Evolutionary conservation across 177 flowering plant species (phyloP).

Genomic region (Telopea speciosissima): DNA sequence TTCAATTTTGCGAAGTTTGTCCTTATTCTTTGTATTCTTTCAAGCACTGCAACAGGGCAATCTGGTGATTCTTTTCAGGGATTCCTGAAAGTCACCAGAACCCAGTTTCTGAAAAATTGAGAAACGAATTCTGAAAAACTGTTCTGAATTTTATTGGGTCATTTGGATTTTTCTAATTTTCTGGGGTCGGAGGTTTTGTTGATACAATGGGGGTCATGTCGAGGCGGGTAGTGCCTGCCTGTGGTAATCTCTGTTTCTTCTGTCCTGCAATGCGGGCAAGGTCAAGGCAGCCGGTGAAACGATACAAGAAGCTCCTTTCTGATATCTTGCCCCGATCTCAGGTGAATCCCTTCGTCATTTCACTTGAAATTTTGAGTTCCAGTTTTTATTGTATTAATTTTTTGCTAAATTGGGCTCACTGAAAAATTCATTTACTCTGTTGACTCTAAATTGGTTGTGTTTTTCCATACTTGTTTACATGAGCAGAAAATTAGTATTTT

Average conservation of each 20-base stretch:
- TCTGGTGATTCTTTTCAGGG: background rate
- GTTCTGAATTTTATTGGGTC: background rate
- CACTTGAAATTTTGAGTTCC: background rate
- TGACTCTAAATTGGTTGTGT: background rate
- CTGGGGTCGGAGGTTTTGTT: constrained; percentile 4
- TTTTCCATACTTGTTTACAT: background rate
- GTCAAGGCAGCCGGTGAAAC: constrained; percentile 85
- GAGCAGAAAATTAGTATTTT: background rate
- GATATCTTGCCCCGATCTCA: constrained; percentile 70
- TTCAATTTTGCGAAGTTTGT: constrained; percentile 8
- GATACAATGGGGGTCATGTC: constrained; percentile 78
- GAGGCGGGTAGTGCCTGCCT: constrained; percentile 72
- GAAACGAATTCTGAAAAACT: background rate
- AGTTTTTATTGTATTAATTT: background rate
- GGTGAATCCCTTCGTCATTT: constrained; percentile 27
- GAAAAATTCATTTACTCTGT: background rate
- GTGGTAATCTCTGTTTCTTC: constrained; percentile 76
- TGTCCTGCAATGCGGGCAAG: constrained; percentile 86
- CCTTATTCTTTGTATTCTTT: background rate
- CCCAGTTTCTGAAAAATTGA: constrained; percentile 1
- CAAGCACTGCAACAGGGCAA: no score
- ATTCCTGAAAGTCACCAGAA: background rate
- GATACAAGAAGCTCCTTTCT: constrained; percentile 77
- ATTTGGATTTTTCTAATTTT: background rate
- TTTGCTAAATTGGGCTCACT: background rate